Evolutionary conservation across 805 yeast genomes (phyloP), one percentile per base, ranked within the genome.

Genomic region (Torulaspora franciscae): DNA sequence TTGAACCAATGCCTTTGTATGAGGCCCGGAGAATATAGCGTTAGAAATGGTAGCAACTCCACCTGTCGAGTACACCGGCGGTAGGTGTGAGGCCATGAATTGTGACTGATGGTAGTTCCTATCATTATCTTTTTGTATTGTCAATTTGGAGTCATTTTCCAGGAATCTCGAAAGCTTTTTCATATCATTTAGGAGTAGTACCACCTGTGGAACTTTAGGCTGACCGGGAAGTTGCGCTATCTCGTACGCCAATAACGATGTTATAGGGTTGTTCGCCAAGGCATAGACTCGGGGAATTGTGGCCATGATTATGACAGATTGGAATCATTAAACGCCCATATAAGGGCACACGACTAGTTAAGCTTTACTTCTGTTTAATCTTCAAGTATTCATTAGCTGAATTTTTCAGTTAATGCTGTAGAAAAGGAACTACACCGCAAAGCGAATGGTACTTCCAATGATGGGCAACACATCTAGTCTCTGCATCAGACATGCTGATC

Each of bases 401-500:
- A 15, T 29, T 37, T 37, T 37, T 29, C 27, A 37, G 6, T 37
- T 37, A 13, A 13, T 19, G 26, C 13, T 23, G 37, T 14, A 30
- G 33, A 19, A n/a, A 8, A 17, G 25, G 14, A 33, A 33, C 14
- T 6, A 25, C n/a, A 17, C 25, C 37, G 19, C 37, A 33, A 33
- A 33, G 37, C 37, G 37, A 33, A 33, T 19, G 15, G 15, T 14
- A 30, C 22, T 30, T 13, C 14, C 9, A 13, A 29, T 29, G 17
- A 29, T 30, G 33, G 15, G 15, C 32, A 7, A 3, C 26, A 10
- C 24, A 10, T 6, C 25, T 14, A 27, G 26, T 26, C 8, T 19
- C 13, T 11, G 13, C 9, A 7, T 17, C 14, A n/a, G 13, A 6
- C 40, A 91, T 93, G 99, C 75, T 93, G 36, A 75, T 93, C 26